A percentile compares a stretch with the other conserved stretches of the same genome.
Conservation (phyloP, 257 asterid species). For the Nicotiana noctiflora region DNA sequence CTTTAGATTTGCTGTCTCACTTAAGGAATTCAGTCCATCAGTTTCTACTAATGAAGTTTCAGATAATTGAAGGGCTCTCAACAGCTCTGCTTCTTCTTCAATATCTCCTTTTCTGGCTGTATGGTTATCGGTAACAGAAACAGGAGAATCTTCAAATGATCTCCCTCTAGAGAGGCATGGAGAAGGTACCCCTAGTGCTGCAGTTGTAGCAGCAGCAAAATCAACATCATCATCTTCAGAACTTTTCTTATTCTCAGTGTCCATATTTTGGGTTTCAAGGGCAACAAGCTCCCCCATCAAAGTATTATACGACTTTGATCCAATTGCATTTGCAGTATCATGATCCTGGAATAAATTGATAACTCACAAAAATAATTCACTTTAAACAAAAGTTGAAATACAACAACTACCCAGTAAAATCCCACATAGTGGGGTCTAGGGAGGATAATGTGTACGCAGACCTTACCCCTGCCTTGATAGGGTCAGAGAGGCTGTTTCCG, state of each 20-base stretch:
- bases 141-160: constrained; percentile 67
- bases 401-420: too few relatives aligned
- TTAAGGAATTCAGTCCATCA: constrained; percentile 16
- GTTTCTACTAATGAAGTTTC: constrained; percentile 26
- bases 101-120: constrained; percentile 64
- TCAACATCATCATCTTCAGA: constrained; percentile 71
- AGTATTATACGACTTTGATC: constrained; percentile 82
- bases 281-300: constrained; percentile 91
- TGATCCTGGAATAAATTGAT: constrained; percentile 40
- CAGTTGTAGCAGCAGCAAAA: constrained; percentile 95
- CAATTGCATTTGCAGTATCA: constrained; percentile 73
- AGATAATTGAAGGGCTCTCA: constrained; percentile 54
- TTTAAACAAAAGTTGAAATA: neutral
- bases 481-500: too few relatives aligned
- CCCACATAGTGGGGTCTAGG: too few relatives aligned
- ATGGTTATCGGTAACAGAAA: constrained; percentile 8
- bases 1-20: constrained; percentile 20
- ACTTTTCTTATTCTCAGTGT: constrained; percentile 31
- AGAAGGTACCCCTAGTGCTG: constrained; percentile 92
- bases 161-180: constrained; percentile 81
- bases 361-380: neutral
- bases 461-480: too few relatives aligned
- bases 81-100: constrained; percentile 76
- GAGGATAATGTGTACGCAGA: too few relatives aligned
- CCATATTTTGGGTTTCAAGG: constrained; percentile 51